Percentiles rank a stretch among this genome's conserved stretches.
These are phyloP conservation scores for Rhytidiadelphus loreus DNA, from an alignment of 225 moss, liverwort and hornwort genomes.

Conservation along the genomic window DNA sequence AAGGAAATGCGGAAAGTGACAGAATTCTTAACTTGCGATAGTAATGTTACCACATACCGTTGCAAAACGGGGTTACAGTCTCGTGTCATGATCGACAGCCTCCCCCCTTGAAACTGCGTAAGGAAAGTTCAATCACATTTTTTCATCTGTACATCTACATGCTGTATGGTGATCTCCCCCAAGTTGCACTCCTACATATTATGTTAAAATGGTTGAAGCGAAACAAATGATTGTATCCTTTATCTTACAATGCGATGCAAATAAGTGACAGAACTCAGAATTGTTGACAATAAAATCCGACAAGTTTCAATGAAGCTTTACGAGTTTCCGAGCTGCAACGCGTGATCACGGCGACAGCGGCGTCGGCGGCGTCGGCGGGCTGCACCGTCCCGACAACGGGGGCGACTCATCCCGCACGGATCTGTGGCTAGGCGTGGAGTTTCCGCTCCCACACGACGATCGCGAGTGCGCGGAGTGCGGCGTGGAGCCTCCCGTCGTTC, in stretches of 20 bases:
- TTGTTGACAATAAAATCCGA: background rate
- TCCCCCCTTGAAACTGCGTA: background rate
- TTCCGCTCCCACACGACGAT: background rate
- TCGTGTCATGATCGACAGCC: background rate
- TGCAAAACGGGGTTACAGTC: background rate
- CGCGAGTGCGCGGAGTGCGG: background rate
- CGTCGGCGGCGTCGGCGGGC: background rate
- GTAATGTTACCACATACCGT: background rate
- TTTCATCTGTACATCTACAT: background rate
- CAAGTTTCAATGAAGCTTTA: background rate
- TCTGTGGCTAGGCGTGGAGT: slow-evolving; percentile 2
- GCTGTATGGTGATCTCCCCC: background rate
- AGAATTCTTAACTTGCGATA: background rate
- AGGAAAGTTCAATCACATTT: background rate
- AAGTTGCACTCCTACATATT: background rate
- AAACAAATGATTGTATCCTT: background rate
- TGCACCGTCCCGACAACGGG: slow-evolving; percentile 3
- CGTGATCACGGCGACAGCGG: background rate
- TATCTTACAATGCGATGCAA: background rate
- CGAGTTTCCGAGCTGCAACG: background rate
- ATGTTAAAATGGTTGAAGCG: background rate
- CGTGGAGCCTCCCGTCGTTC: slow-evolving; percentile 3
- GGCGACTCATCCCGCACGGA: background rate
- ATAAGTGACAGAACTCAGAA: background rate
- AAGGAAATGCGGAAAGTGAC: background rate